Evolutionary conservation across 148 eudicot genomes (phyloP).

Genomic region (Salicornia ramosissima): DNA sequence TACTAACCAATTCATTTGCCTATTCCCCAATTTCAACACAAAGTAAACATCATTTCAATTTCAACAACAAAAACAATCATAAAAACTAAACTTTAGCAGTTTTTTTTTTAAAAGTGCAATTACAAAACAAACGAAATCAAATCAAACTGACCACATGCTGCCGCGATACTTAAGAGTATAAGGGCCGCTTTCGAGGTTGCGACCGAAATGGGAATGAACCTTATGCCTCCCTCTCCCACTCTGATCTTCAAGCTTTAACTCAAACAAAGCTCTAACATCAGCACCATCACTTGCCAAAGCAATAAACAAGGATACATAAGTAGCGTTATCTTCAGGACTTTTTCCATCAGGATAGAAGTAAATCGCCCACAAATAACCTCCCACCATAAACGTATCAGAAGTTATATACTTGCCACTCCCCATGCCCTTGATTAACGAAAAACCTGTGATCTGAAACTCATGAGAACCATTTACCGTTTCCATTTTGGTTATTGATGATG

Average conservation of each 20-base stretch:
- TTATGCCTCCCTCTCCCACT: slow-evolving; percentile 46
- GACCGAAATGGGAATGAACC: slow-evolving; percentile 47
- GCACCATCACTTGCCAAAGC: slow-evolving; percentile 52
- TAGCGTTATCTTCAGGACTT: slow-evolving; percentile 41
- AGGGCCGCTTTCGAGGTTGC: slow-evolving; percentile 44
- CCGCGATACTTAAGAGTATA: slow-evolving; percentile 48
- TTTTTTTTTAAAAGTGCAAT: too few species aligned
- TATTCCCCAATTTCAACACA: background rate
- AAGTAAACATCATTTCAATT: background rate
- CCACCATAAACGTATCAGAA: slow-evolving; percentile 48
- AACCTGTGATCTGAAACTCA: slow-evolving; percentile 42
- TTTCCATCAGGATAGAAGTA: slow-evolving; percentile 60
- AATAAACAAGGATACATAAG: slow-evolving; percentile 45
- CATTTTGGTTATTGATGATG: slow-evolving; percentile 38
- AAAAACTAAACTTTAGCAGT: too few species aligned
- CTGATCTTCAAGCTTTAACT: slow-evolving; percentile 48
- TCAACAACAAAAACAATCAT: background rate
- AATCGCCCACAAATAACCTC: slow-evolving; percentile 52
- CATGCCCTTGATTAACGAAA: slow-evolving; percentile 40
- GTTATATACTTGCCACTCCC: slow-evolving; percentile 47
- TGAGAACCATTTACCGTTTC: slow-evolving; percentile 41
- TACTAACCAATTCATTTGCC: background rate
- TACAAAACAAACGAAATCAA: background rate
- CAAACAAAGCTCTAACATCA: slow-evolving; percentile 55
- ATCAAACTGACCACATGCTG: slow-evolving; percentile 56